Evolutionary conservation across 2,329 filamentous ascomycete species (phyloP).

Genomic region (Kalmusia sp.): DNA sequence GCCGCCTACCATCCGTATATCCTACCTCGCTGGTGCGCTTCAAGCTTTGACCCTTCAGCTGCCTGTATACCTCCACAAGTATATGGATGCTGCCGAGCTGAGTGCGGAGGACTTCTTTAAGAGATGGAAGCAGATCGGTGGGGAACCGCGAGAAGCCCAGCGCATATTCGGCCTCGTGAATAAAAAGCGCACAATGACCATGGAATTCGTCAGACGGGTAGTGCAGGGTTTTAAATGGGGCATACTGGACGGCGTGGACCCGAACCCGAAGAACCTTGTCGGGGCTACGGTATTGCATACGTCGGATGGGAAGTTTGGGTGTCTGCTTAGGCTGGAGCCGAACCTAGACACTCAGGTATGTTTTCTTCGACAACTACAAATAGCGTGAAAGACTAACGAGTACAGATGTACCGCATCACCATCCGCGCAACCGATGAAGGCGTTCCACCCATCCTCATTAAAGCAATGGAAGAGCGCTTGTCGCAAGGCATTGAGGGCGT

Average conservation of each 20-base stretch:
- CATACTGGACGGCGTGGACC: slow-evolving; percentile 83
- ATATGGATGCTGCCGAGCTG: slow-evolving; percentile 91
- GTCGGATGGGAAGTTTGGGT: slow-evolving; percentile 88
- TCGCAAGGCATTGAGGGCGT: slow-evolving; percentile 58
- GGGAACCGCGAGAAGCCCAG: slow-evolving; percentile 84
- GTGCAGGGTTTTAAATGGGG: slow-evolving; percentile 91
- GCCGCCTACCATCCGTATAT: slow-evolving; percentile 89
- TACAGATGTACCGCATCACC: slow-evolving; percentile 92
- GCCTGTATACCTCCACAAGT: slow-evolving; percentile 89
- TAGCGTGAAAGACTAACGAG: slow-evolving; percentile 17
- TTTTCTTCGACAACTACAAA: slow-evolving; percentile 14
- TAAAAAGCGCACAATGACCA: slow-evolving; percentile 69
- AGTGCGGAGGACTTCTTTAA: slow-evolving; percentile 96
- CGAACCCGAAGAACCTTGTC: slow-evolving; percentile 92
- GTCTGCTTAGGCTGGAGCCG: slow-evolving; percentile 89
- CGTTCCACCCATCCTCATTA: slow-evolving; percentile 80
- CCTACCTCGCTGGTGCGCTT: slow-evolving; percentile 90
- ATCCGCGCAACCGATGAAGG: slow-evolving; percentile 92
- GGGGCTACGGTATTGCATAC: slow-evolving; percentile 88
- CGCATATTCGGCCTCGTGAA: slow-evolving; percentile 77
- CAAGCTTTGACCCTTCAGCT: slow-evolving; percentile 92
- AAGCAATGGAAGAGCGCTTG: slow-evolving; percentile 86
- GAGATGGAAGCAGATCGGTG: slow-evolving; percentile 98
- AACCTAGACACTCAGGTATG: slow-evolving; percentile 90
- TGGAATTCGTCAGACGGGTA: slow-evolving; percentile 72